phyloP scores from a whole-genome alignment of 225 moss, liverwort and hornwort species.

The Ulota crispa region DNA sequence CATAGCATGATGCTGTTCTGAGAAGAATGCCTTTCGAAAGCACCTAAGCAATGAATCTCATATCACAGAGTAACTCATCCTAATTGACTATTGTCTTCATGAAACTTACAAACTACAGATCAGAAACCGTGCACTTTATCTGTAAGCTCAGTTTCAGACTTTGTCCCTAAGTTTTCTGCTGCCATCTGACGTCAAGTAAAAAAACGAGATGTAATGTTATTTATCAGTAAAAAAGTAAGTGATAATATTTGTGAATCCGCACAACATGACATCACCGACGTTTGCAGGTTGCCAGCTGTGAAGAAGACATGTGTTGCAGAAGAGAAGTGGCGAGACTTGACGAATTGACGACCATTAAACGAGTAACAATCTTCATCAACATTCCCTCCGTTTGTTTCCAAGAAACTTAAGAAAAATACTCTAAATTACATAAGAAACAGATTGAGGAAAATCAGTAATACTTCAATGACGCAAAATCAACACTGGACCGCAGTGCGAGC shows the following conservation, averaged over 20 bases:
- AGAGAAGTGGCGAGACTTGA: background rate
- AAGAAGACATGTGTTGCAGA: background rate
- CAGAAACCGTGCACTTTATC: background rate
- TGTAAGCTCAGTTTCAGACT: background rate
- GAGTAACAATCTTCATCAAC: background rate
- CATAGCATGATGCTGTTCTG: background rate
- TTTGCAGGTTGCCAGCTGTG: background rate
- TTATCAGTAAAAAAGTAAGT: background rate
- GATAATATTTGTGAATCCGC: background rate
- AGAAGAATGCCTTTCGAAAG: background rate
- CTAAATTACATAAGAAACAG: too few relatives aligned
- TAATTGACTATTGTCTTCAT: background rate
- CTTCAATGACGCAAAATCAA: background rate
- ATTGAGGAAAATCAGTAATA: background rate
- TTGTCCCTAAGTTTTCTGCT: background rate
- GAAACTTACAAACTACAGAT: background rate
- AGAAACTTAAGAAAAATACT: background rate
- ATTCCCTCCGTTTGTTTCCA: background rate
- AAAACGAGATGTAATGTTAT: background rate
- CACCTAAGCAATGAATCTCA: background rate
- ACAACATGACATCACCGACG: background rate
- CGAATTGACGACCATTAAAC: background rate
- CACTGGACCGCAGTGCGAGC: background rate
- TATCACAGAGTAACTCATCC: background rate
- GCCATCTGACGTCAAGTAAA: background rate